Evolutionary conservation across 2,329 filamentous ascomycete genomes (phyloP).

Genomic region (Exophiala sp.): DNA sequence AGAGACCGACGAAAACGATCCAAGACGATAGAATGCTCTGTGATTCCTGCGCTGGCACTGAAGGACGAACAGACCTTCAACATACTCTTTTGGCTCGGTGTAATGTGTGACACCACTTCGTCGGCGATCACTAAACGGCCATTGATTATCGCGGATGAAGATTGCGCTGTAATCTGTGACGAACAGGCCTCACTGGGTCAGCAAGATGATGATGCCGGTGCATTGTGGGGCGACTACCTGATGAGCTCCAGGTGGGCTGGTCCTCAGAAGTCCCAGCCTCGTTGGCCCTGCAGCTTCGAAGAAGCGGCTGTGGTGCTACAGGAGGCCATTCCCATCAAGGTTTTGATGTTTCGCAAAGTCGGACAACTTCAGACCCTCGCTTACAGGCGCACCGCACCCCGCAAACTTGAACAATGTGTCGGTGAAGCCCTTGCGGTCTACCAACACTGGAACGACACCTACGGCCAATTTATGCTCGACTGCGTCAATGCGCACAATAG

Average conservation of each 20-base stretch:
- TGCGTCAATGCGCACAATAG: slow-evolving; percentile 49
- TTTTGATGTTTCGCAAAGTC: slow-evolving; percentile 57
- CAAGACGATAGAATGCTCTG: neutral
- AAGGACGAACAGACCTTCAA: slow-evolving; percentile 49
- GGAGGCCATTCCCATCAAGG: slow-evolving; percentile 56
- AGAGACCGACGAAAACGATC: slow-evolving; percentile 10
- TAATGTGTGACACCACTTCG: slow-evolving; percentile 59
- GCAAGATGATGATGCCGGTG: slow-evolving; percentile 29
- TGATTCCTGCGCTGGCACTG: slow-evolving; percentile 6
- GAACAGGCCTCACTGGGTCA: neutral
- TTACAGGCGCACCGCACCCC: slow-evolving; percentile 37
- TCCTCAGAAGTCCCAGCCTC: slow-evolving; percentile 25
- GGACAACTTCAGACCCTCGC: slow-evolving; percentile 54
- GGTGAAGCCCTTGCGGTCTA: slow-evolving; percentile 49
- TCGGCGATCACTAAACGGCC: slow-evolving; percentile 52
- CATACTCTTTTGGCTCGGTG: slow-evolving; percentile 56
- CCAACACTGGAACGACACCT: slow-evolving; percentile 54
- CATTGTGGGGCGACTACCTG: slow-evolving; percentile 35
- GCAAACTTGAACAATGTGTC: slow-evolving; percentile 49
- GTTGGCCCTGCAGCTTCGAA: slow-evolving; percentile 56
- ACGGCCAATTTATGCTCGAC: slow-evolving; percentile 53
- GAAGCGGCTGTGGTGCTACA: slow-evolving; percentile 50
- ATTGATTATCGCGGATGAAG: slow-evolving; percentile 46
- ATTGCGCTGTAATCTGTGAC: slow-evolving; percentile 38
- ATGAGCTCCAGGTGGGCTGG: slow-evolving; percentile 14